Evolutionary conservation across 768 basidiomycete species (phyloP).

Genomic region (Boletus sensibilis): DNA sequence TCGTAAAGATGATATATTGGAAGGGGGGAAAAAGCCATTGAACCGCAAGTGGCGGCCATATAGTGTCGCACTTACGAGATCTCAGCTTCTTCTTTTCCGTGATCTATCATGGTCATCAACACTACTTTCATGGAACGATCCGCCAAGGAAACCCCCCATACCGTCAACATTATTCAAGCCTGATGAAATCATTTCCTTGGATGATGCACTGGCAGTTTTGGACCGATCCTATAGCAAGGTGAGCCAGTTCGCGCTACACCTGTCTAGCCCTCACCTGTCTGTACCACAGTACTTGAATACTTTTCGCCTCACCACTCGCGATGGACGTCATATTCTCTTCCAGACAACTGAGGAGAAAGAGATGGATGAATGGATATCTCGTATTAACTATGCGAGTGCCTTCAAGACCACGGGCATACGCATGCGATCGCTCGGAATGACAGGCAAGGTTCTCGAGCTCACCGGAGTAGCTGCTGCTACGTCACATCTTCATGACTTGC

Average conservation of each 20-base stretch:
- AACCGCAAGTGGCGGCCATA: conserved; percentile 88
- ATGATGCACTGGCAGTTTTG: conserved; percentile 74
- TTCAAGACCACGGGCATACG: conserved; percentile 84
- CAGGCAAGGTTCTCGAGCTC: conserved; percentile 66
- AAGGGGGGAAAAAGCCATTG: conserved; percentile 71
- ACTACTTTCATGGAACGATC: conserved; percentile 44
- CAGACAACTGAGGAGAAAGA: conserved; percentile 69
- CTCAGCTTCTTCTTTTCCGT: conserved; percentile 89
- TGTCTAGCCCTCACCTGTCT: conserved; percentile 3
- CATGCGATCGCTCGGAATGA: conserved; percentile 75
- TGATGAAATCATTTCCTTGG: conserved; percentile 81
- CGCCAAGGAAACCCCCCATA: conserved; percentile 38
- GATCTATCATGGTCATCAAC: conserved; percentile 57
- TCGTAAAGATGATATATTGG: conserved; percentile 76
- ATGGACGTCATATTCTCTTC: conserved; percentile 80
- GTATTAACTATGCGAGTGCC: conserved; percentile 91
- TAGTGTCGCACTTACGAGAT: conserved; percentile 83
- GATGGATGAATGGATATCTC: conserved; percentile 86
- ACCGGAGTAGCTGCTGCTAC: conserved; percentile 85
- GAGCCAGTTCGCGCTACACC: conserved; percentile 14
- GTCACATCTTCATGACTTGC: conserved; percentile 74
- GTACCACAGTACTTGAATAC: conserved; percentile 54
- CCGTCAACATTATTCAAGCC: conserved; percentile 57
- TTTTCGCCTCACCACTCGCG: conserved; percentile 73
- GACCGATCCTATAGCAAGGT: conserved; percentile 82